Conservation (phyloP, 805 yeast species). For the Lipomyces yamanashiensis region DNA sequence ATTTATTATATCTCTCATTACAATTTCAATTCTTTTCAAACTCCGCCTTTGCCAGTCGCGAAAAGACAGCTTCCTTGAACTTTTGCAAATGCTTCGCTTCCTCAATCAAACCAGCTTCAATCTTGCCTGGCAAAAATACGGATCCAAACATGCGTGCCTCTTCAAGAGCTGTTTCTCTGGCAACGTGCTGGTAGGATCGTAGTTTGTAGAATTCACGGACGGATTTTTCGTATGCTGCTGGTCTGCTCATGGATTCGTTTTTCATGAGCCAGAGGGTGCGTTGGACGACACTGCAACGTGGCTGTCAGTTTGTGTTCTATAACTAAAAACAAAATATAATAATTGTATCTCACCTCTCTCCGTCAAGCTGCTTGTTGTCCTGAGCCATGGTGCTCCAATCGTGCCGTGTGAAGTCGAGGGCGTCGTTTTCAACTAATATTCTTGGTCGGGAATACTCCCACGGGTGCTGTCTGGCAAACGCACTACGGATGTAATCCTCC, state of each 20-base stretch:
- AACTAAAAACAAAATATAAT: no score
- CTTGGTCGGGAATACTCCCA: conserved; percentile 97
- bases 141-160: conserved; percentile 88
- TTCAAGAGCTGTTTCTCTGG: conserved; percentile 71
- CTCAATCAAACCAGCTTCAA: conserved; percentile 68
- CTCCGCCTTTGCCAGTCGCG: conserved; percentile 4
- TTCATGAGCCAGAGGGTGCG: conserved; percentile 64
- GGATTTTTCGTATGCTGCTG: conserved; percentile 76
- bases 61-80: conserved; percentile 41
- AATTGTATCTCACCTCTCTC: conserved; percentile 58
- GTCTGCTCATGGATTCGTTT: conserved; percentile 41
- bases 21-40: not conserved
- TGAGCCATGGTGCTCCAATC: conserved; percentile 87
- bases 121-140: conserved; percentile 61
- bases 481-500: conserved; percentile 80
- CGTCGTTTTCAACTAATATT: conserved; percentile 74
- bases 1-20: not conserved
- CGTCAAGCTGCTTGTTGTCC: conserved; percentile 74
- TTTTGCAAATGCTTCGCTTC: conserved; percentile 73
- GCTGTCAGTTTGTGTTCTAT: conserved; percentile 2
- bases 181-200: conserved; percentile 82
- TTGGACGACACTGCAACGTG: conserved; percentile 62
- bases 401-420: conserved; percentile 55
- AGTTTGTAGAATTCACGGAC: conserved; percentile 85
- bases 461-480: conserved; percentile 92